Evolutionary conservation across 495 filamentous ascomycete species (phyloP).

Genomic region (Gamarada debralockiae): DNA sequence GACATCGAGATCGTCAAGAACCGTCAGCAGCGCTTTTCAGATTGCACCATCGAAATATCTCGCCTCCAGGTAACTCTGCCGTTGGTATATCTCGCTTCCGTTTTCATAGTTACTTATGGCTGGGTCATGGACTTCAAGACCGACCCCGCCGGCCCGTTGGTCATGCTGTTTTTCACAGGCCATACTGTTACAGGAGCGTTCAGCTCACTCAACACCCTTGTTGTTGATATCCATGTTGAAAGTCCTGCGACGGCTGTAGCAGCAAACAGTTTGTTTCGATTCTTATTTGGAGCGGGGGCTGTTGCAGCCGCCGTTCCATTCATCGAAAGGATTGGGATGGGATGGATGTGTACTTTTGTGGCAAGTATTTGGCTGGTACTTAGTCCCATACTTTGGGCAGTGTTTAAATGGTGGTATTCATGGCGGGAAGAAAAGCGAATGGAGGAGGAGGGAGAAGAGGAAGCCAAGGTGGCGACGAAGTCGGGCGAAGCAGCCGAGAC

Average conservation of each 20-base stretch:
- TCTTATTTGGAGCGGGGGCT: background rate
- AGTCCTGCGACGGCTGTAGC: slow-evolving; percentile 13
- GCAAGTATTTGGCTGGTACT: slow-evolving; percentile 21
- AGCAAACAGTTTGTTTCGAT: slow-evolving; percentile 6
- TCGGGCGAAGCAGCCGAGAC: no score
- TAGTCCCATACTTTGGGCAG: slow-evolving; percentile 1
- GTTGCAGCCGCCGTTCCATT: background rate
- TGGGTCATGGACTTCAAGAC: slow-evolving; percentile 3
- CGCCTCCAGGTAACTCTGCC: slow-evolving; percentile 48
- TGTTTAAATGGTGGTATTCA: slow-evolving; percentile 35
- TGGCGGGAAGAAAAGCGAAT: slow-evolving; percentile 40
- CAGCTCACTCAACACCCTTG: slow-evolving; percentile 19
- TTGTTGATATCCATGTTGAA: slow-evolving; percentile 30
- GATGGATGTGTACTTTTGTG: slow-evolving; percentile 49
- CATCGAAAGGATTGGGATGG: background rate
- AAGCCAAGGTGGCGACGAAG: no score
- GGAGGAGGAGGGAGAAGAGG: no score
- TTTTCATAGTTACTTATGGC: slow-evolving; percentile 2
- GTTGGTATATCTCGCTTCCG: slow-evolving; percentile 32
- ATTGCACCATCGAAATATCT: slow-evolving; percentile 58
- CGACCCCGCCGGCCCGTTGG: slow-evolving; percentile 3
- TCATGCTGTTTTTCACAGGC: slow-evolving; percentile 16
- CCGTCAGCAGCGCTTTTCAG: no score
- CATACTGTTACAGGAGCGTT: slow-evolving; percentile 25
- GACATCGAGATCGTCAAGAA: no score